Conservation (phyloP, 2,329 filamentous ascomycete species). For the Xylaria digitata region DNA sequence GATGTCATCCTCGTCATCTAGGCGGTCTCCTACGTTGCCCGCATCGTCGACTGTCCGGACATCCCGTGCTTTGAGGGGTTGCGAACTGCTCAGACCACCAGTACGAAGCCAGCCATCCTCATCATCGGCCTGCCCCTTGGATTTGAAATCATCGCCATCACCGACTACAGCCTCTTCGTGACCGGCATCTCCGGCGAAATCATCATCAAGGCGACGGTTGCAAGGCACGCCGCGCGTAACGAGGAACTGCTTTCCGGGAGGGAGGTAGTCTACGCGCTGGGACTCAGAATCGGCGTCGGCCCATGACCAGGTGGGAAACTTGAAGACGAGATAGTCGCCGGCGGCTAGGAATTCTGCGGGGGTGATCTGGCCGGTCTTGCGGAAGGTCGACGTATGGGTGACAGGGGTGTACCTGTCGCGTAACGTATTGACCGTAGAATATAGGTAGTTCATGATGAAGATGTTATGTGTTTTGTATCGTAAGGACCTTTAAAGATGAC, state of each 20-base stretch:
- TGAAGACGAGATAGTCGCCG: conserved; percentile 98
- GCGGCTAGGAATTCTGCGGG: conserved; percentile 96
- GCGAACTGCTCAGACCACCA: conserved; percentile 79
- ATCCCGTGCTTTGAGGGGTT: conserved; percentile 80
- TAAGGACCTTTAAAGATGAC: conserved; percentile 1
- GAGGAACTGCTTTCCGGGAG: conserved; percentile 91
- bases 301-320: conserved; percentile 99
- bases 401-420: conserved; percentile 93
- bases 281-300: conserved; percentile 84
- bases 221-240: conserved; percentile 96
- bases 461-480: conserved; percentile 20
- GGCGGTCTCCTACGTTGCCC: conserved; percentile 82
- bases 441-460: conserved; percentile 83
- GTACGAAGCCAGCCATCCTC: conserved; percentile 93
- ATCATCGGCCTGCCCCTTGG: conserved; percentile 66
- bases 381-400: conserved; percentile 91
- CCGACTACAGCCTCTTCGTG: conserved; percentile 87
- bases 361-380: conserved; percentile 92
- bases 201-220: conserved; percentile 88
- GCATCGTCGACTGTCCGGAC: conserved; percentile 90
- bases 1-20: conserved; percentile 83
- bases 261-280: conserved; percentile 84
- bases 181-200: conserved; percentile 89
- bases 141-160: conserved; percentile 75
- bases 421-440: conserved; percentile 91